phyloP scores from a whole-genome alignment of 2,329 filamentous ascomycete species.

The Phyllosticta citrichinensis region DNA sequence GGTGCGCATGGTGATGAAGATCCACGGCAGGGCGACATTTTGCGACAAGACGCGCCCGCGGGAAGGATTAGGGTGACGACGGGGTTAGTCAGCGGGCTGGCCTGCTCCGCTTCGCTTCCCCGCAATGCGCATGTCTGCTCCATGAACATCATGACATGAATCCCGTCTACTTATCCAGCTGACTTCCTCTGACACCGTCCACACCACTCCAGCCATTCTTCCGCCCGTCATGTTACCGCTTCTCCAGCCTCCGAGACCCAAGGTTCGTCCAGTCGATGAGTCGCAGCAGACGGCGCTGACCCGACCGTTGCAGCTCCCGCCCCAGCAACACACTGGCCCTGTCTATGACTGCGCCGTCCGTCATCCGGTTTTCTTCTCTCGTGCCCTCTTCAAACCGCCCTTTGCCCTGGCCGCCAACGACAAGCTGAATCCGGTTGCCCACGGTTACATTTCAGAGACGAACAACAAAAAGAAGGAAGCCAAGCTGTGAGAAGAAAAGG shows the following conservation, averaged over 20 bases:
- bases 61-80: too few species aligned
- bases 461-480: neutral
- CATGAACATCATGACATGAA: neutral
- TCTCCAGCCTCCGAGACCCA: conserved; percentile 31
- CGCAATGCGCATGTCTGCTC: neutral
- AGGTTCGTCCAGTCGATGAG: conserved; percentile 16
- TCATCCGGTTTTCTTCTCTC: conserved; percentile 70
- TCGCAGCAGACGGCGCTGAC: neutral
- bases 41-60: neutral
- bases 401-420: conserved; percentile 23
- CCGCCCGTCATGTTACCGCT: conserved; percentile 25
- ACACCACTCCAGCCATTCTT: neutral
- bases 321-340: neutral
- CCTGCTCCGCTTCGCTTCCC: neutral
- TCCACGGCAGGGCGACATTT: neutral
- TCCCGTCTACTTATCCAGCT: neutral
- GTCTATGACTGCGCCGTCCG: conserved; percentile 47
- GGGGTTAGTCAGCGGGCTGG: too few species aligned
- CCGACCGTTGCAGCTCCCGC: neutral
- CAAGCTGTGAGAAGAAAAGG: conserved; percentile 5
- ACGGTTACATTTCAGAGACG: conserved; percentile 32
- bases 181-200: neutral
- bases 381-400: conserved; percentile 48
- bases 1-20: neutral
- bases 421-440: conserved; percentile 32